phyloP scores from a whole-genome alignment of 1,284 basidiomycete species.

The Pisolithus thermaeus region DNA sequence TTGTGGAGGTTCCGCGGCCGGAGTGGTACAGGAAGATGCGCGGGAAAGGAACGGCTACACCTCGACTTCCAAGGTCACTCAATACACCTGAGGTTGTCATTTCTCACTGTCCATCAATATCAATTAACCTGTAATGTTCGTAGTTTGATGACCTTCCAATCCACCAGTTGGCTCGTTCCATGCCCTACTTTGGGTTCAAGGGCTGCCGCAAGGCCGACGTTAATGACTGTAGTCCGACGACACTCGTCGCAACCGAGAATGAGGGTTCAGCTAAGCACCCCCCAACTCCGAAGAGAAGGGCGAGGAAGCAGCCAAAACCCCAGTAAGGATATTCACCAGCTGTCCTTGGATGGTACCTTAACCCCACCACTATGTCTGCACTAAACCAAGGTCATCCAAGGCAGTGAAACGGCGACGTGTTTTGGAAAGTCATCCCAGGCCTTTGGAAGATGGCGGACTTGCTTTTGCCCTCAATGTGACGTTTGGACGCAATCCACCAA shows the following conservation, averaged over 20 bases:
- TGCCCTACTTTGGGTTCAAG: background rate
- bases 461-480: conserved; percentile 24
- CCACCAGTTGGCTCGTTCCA: background rate
- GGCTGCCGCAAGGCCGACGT: background rate
- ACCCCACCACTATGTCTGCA: background rate
- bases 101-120: background rate
- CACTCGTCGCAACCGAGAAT: too few species aligned
- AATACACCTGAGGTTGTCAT: conserved; percentile 1
- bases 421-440: background rate
- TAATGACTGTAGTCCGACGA: too few species aligned
- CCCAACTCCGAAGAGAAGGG: background rate
- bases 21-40: conserved; percentile 8
- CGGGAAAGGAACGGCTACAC: background rate
- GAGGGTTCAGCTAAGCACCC: background rate
- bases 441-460: conserved; percentile 11
- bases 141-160: conserved; percentile 3
- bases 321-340: background rate
- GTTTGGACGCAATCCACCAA: conserved; percentile 16
- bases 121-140: background rate
- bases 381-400: conserved; percentile 16
- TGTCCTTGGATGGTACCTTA: background rate
- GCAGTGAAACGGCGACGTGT: conserved; percentile 2
- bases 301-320: background rate
- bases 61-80: background rate
- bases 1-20: conserved; percentile 15